Percentiles rank a stretch among this genome's conserved stretches.
phyloP scores from a whole-genome alignment of 371 early-diverging fungal species.

The Mucor velutinosus region DNA sequence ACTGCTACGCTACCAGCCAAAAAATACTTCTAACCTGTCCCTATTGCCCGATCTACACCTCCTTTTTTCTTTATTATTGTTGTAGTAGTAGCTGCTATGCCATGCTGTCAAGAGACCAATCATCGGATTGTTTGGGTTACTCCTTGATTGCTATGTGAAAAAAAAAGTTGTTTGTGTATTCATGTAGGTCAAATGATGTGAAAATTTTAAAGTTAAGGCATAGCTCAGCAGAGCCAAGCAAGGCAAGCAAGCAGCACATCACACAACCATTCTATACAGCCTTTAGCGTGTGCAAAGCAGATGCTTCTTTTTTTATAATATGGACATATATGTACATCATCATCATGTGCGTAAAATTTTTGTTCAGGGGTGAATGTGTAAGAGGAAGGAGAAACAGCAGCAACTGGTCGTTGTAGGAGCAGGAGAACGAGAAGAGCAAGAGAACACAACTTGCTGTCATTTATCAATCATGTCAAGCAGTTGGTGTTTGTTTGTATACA shows the following conservation, averaged over 20 bases:
- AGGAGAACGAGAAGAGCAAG: neutral
- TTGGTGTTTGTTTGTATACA: neutral
- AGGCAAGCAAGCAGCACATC: neutral
- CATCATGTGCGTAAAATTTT: slow-evolving; percentile 1
- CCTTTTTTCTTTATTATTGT: slow-evolving; percentile 9
- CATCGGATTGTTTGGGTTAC: slow-evolving; percentile 3
- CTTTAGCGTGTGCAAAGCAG: slow-evolving; percentile 5
- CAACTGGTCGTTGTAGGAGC: neutral
- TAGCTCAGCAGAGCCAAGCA: slow-evolving; percentile 1
- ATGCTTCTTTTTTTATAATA: slow-evolving; percentile 11
- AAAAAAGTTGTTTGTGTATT: slow-evolving; percentile 2
- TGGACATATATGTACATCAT: slow-evolving; percentile 11
- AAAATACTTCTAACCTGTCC: slow-evolving; percentile 7
- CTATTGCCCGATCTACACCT: slow-evolving; percentile 12
- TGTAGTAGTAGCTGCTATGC: slow-evolving; percentile 5
- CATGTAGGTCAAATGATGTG: neutral
- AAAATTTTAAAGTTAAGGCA: slow-evolving; percentile 1
- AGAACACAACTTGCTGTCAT: neutral
- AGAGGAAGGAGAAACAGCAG: neutral
- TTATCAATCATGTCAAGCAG: neutral
- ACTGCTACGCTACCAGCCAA: neutral
- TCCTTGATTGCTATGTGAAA: slow-evolving; percentile 3
- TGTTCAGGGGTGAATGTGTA: neutral
- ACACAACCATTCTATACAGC: neutral
- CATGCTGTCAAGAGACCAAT: slow-evolving; percentile 29